Conservation (phyloP, 148 eudicot species). For the Silene latifolia region DNA sequence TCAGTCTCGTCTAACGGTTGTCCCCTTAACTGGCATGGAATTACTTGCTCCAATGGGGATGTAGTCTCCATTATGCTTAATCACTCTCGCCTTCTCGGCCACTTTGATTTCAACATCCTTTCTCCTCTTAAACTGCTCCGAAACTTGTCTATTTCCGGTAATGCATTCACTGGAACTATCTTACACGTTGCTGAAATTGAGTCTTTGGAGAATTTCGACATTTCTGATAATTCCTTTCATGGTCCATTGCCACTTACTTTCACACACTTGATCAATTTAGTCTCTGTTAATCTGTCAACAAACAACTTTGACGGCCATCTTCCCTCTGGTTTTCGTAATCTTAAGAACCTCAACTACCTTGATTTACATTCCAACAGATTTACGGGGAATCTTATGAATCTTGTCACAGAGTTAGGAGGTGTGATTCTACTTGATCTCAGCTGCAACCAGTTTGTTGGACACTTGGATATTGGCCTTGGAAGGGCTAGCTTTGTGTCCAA, state of each 20-base stretch:
- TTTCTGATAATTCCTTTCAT: conserved; percentile 49
- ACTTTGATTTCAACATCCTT: conserved; percentile 40
- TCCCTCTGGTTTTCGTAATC: conserved; percentile 41
- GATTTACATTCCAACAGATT: conserved; percentile 58
- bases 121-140: conserved; percentile 40
- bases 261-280: conserved; percentile 36
- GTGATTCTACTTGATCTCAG: conserved; percentile 52
- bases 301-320: conserved; percentile 43
- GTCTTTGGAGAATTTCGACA: conserved; percentile 49
- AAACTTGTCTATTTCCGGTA: conserved; percentile 52
- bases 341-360: conserved; percentile 40
- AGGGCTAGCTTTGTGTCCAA: conserved; percentile 44
- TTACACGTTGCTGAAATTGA: conserved; percentile 32
- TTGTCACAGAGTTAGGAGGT: conserved; percentile 40
- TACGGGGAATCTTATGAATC: conserved; percentile 46
- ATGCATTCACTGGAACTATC: conserved; percentile 44
- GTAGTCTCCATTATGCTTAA: conserved; percentile 47
- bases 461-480: conserved; percentile 52
- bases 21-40: conserved; percentile 57
- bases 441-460: conserved; percentile 45
- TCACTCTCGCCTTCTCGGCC: conserved; percentile 47
- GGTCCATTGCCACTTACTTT: conserved; percentile 40
- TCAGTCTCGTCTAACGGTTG: conserved; percentile 60
- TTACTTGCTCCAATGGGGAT: conserved; percentile 46
- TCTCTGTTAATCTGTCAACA: conserved; percentile 46